Evolutionary conservation across 116 monocot genomes (phyloP).

Genomic region (Zostera marina): DNA sequence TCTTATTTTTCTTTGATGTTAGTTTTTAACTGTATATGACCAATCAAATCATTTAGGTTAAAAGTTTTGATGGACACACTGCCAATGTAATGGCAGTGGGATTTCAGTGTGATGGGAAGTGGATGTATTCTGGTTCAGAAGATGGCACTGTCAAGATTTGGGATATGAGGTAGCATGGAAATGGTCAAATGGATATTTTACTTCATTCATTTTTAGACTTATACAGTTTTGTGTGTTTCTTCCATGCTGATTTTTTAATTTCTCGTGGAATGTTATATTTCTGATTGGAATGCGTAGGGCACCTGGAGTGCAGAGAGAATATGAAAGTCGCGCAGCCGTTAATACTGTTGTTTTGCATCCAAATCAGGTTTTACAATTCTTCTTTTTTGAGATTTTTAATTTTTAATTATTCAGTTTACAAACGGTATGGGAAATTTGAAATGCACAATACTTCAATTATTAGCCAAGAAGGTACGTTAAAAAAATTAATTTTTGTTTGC

Average conservation of each 20-base stretch:
- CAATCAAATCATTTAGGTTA: slow-evolving; percentile 31
- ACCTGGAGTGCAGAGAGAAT: slow-evolving; percentile 84
- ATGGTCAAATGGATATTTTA: too few species aligned
- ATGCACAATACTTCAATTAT: too few species aligned
- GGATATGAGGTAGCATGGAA: slow-evolving; percentile 91
- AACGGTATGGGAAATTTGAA: too few species aligned
- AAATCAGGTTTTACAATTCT: slow-evolving; percentile 57
- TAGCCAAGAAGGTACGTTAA: too few species aligned
- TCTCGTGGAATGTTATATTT: neutral
- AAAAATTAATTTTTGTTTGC: too few species aligned
- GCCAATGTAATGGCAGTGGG: slow-evolving; percentile 96
- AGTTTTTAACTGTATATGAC: slow-evolving; percentile 3
- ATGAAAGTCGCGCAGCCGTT: slow-evolving; percentile 96
- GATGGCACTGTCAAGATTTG: slow-evolving; percentile 97
- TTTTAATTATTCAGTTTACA: too few species aligned
- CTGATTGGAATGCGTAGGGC: slow-evolving; percentile 35
- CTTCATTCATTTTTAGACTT: too few species aligned
- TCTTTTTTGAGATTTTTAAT: too few species aligned
- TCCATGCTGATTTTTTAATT: neutral
- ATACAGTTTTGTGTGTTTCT: too few species aligned
- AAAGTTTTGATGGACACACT: slow-evolving; percentile 88
- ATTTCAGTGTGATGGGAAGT: slow-evolving; percentile 89
- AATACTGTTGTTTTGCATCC: slow-evolving; percentile 98
- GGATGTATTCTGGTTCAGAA: slow-evolving; percentile 99
- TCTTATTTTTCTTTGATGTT: neutral